A percentile compares a stretch with the other conserved stretches of the same genome.
Conservation (phyloP, 2,329 filamentous ascomycete species). For the Fusarium algeriense region DNA sequence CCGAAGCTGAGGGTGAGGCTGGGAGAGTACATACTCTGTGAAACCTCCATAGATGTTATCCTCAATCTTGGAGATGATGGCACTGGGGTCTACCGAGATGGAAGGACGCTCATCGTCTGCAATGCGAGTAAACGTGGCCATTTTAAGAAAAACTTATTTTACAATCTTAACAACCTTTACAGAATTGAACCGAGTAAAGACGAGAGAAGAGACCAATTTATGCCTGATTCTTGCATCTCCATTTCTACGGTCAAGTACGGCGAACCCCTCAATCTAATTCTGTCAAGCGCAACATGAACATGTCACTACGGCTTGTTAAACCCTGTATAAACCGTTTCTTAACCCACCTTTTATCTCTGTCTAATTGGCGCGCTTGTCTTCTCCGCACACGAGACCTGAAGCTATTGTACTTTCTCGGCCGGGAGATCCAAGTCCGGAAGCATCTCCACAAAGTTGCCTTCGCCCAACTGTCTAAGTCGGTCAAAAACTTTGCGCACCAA, state of each 20-base stretch:
- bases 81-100: conserved; percentile 73
- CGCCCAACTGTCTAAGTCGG: neutral
- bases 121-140: conserved; percentile 81
- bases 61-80: conserved; percentile 79
- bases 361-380: conserved; percentile 3
- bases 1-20: neutral
- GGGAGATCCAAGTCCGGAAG: conserved; percentile 1
- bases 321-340: neutral
- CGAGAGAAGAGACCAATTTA: neutral
- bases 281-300: neutral
- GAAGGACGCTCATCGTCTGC: conserved; percentile 69
- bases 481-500: conserved; percentile 16
- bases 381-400: neutral
- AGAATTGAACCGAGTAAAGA: neutral
- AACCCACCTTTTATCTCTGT: neutral
- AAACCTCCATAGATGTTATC: conserved; percentile 88
- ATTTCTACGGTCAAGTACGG: conserved; percentile 6
- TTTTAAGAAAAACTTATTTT: conserved; percentile 49
- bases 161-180: neutral
- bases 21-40: conserved; percentile 74
- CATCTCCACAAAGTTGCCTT: neutral
- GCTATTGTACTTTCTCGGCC: neutral
- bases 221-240: conserved; percentile 1
- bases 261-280: conserved; percentile 7
- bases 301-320: neutral